Evolutionary conservation across 1,284 basidiomycete genomes (phyloP), one percentile per base, ranked within the genome.

Genomic region (Schizophyllum commune): DNA sequence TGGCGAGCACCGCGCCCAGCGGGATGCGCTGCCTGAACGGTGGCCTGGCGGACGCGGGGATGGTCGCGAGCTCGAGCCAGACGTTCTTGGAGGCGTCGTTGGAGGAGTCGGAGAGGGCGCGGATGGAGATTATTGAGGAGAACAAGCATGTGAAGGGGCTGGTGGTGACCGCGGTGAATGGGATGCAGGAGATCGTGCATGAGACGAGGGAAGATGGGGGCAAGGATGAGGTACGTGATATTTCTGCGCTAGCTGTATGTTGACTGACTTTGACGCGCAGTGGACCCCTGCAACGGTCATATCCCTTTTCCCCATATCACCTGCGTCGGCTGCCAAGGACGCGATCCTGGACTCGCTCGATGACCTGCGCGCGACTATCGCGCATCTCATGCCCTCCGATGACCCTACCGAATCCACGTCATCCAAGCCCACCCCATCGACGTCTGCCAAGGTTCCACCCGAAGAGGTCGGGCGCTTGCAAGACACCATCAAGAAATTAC

Each of bases 51-150:
- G 73, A 76, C 55, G 79, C 80, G 57, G 60, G 58, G 3, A 59
- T 60, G n/a, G 69, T 76, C 21, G 64, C 80, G 7, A 80, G 79
- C 11, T 82, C 75, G 68, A 79, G 81, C 1, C 79, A 82, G 55
- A 79, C 81, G 5, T 80, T 85, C 63, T 70, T 90, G 55, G 92
- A 95, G 65, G 75, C 82, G 32, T 85, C 91, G 1, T 75, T 95
- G 27, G 82, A 86, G 57, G 85, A 94, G 64, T 84, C 92, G 0
- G 89, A 92, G 67, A 79, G 80, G 55, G 84, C 89, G 0, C 77
- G 90, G 52, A 75, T 77, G 55, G 81, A 83, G 60, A 77, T 94
- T 32, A 74, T 80, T 33, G 85, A 89, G 55, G 91, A 95, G 72
- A 92, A 89, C 57, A 74, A 83, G 58, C 79, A 79, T 34, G 80